phyloP scores from a whole-genome alignment of 2,329 filamentous ascomycete species.

The Didymella lethalis region DNA sequence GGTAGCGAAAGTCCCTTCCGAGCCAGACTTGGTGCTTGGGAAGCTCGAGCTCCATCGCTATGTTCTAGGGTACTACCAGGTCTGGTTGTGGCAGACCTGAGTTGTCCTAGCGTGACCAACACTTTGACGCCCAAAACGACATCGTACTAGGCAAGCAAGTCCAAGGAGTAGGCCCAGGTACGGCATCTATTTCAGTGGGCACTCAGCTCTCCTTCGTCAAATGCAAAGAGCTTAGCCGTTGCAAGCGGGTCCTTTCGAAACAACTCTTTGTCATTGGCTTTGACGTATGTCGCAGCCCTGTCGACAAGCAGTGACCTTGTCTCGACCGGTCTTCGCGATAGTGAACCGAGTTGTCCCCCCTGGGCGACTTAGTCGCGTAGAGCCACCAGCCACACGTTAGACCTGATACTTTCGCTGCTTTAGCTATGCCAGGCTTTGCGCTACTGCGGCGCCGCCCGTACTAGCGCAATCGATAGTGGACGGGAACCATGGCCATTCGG shows the following conservation, averaged over 20 bases:
- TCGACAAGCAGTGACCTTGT: not conserved
- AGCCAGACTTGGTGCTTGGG: conserved; percentile 12
- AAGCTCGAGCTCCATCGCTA: conserved; percentile 17
- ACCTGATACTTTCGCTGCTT: conserved; percentile 12
- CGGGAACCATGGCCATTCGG: conserved; percentile 13
- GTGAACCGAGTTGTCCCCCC: conserved; percentile 9
- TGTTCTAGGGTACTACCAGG: conserved; percentile 20
- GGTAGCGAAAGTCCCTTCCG: conserved; percentile 15
- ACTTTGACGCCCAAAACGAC: conserved; percentile 14
- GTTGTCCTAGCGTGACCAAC: conserved; percentile 21
- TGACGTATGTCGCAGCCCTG: conserved; percentile 7
- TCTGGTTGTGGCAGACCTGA: conserved; percentile 16
- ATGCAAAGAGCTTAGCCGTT: conserved; percentile 11
- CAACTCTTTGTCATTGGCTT: conserved; percentile 4
- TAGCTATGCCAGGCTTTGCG: conserved; percentile 11
- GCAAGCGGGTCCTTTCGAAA: conserved; percentile 5
- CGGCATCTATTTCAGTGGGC: conserved; percentile 13
- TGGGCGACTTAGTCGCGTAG: conserved; percentile 13
- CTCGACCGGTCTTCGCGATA: conserved; percentile 13
- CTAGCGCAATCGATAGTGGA: conserved; percentile 17
- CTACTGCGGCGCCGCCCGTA: conserved; percentile 23
- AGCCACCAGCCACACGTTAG: conserved; percentile 19
- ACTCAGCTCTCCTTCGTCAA: conserved; percentile 10
- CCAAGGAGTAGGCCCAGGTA: conserved; percentile 6
- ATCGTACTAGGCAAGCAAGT: conserved; percentile 11